A percentile compares a stretch with the other conserved stretches of the same genome.
phyloP scores from a whole-genome alignment of 805 yeast species.

The Sugiyamaella americana region DNA sequence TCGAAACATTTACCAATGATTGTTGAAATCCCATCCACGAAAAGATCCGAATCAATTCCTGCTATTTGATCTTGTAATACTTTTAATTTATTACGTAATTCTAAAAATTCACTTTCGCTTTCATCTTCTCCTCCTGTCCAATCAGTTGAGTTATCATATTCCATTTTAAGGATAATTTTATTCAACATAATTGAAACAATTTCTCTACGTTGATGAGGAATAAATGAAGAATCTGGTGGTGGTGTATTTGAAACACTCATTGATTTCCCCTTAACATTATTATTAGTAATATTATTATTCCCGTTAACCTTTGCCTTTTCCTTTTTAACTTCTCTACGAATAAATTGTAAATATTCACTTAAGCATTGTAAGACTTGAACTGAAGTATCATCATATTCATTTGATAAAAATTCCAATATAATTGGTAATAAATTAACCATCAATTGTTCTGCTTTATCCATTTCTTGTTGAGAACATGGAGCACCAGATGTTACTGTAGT shows the following conservation, averaged over 20 bases:
- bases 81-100: constrained; percentile 67
- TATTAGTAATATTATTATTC: constrained; percentile 32
- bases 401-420: constrained; percentile 60
- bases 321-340: constrained; percentile 49
- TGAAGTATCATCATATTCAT: constrained; percentile 86
- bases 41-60: constrained; percentile 52
- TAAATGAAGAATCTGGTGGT: constrained; percentile 27
- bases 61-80: constrained; percentile 80
- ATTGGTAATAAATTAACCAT: constrained; percentile 65
- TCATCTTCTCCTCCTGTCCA: constrained; percentile 61
- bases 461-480: constrained; percentile 17
- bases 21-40: constrained; percentile 51
- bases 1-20: constrained; percentile 50
- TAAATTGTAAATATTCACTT: constrained; percentile 61
- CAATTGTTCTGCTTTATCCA: constrained; percentile 37
- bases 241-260: too few species aligned
- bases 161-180: constrained; percentile 70
- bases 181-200: constrained; percentile 58
- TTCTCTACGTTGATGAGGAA: constrained; percentile 38
- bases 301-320: constrained; percentile 36
- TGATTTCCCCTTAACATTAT: constrained; percentile 21
- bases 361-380: constrained; percentile 77
- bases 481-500: constrained; percentile 19
- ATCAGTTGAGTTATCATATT: constrained; percentile 68
- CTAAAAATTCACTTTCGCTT: constrained; percentile 69